Evolutionary conservation across 2,329 filamentous ascomycete species (phyloP), one percentile per base, ranked within the genome.

Genomic region (Mycosphaerella sp.): DNA sequence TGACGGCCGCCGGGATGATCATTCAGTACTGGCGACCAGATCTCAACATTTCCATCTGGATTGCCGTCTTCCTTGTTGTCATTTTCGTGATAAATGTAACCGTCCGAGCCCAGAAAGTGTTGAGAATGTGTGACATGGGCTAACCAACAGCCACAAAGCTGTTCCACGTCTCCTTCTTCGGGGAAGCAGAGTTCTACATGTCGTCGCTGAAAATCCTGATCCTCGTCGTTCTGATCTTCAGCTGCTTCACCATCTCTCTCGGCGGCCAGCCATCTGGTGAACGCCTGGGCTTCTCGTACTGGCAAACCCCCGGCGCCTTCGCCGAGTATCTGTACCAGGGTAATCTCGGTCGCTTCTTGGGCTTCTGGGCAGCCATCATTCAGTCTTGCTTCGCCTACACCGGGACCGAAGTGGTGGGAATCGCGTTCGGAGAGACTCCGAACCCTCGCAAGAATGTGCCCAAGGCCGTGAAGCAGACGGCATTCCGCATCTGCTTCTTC

Each of bases 401-500:
- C 30, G 82, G 81, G 46, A 56, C 51, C 2, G 48, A 55, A 18
- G 83, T 80, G 2, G 82, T 85, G 43, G 81, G 80, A 44, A 81
- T 85, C 51, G 84, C 82, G 0, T 81, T 81, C 1, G 81, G 81
- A 39, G 82, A 85, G 64, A 84, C 82, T 1, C 79, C 78, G 58
- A 74, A 84, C 57, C 82, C 82, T 75, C 74, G 56, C 17, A 53
- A 53, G 28, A 83, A 75, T 50, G 69, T 85, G 30, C 82, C 82
- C 4, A n/a, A 2, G 36, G 27, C 2, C 21, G 4, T 6, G 3
- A 27, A 18, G 40, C n/a, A 46, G 32, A 8, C n/a, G 25, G n/a
- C n/a, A 12, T 18, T 35, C 40, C 35, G 44, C 47, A 89, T 90
- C 66, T 71, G 89, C 59, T 74, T 89, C 72, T 90, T 91, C 75